These are phyloP conservation scores for Balansia obtecta DNA, from an alignment of 2,329 filamentous ascomycete species.

Conservation along the genomic window DNA sequence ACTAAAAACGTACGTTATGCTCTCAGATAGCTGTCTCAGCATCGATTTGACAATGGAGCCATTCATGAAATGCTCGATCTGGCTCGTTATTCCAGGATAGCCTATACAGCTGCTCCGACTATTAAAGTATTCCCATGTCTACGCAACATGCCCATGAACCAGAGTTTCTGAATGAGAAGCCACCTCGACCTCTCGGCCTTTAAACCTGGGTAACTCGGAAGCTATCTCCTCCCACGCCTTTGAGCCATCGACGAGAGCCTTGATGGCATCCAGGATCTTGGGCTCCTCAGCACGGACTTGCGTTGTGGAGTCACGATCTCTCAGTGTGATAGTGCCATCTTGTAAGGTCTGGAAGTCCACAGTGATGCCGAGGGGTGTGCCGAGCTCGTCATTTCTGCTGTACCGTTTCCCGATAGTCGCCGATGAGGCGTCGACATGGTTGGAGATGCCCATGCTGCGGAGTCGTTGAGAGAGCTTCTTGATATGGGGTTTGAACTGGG, in stretches of 20 bases:
- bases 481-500: conserved; percentile 68
- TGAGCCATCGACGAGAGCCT: conserved; percentile 33
- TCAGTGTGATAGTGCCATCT: conserved; percentile 73
- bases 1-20: too few species aligned
- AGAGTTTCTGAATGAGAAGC: conserved; percentile 17
- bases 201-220: conserved; percentile 70
- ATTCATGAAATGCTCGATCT: too few species aligned
- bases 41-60: too few species aligned
- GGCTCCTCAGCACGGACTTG: conserved; percentile 79
- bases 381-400: conserved; percentile 87
- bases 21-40: too few species aligned
- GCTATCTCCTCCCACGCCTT: conserved; percentile 59
- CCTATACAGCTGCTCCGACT: neutral
- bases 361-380: conserved; percentile 86
- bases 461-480: conserved; percentile 63
- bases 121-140: neutral
- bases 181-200: conserved; percentile 55
- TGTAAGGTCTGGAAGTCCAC: conserved; percentile 92
- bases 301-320: conserved; percentile 81
- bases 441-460: conserved; percentile 65
- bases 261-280: conserved; percentile 65
- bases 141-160: too few species aligned
- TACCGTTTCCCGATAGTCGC: conserved; percentile 93
- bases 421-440: conserved; percentile 77
- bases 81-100: neutral